These are phyloP conservation scores for Beauveria medogensis DNA, from an alignment of 2,329 filamentous ascomycete species.

Conservation along the genomic window DNA sequence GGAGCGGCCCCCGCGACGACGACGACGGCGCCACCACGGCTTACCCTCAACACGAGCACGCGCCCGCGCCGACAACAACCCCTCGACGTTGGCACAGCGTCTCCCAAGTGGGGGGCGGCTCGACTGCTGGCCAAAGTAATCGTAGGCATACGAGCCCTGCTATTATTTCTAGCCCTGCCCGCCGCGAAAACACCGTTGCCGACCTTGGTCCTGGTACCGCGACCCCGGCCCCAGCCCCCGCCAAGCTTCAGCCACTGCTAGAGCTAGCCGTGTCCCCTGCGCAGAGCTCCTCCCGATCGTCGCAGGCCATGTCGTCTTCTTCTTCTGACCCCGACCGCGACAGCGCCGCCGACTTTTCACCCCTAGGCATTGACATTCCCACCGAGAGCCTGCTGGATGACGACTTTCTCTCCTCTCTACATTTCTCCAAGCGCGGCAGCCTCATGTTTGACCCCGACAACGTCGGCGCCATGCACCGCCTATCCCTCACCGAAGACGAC, in stretches of 20 bases:
- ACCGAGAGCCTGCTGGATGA: slow-evolving; percentile 49
- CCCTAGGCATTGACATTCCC: slow-evolving; percentile 49
- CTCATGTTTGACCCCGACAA: slow-evolving; percentile 50
- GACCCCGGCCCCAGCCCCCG: slow-evolving; percentile 8
- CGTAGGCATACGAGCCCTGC: not conserved
- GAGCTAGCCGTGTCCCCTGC: not conserved
- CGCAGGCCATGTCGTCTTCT: slow-evolving; percentile 19
- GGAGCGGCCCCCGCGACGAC: not conserved
- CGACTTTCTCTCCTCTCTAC: slow-evolving; percentile 46
- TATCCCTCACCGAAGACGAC: slow-evolving; percentile 14
- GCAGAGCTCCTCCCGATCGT: slow-evolving; percentile 14
- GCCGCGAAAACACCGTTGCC: not conserved
- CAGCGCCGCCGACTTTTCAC: not conserved
- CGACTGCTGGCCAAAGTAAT: not conserved
- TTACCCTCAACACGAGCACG: not conserved
- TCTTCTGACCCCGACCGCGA: slow-evolving; percentile 17
- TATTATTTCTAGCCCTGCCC: not conserved
- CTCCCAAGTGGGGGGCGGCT: not conserved
- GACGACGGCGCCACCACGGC: not conserved
- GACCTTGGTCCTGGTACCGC: not conserved
- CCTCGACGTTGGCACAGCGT: not conserved
- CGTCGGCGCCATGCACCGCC: slow-evolving; percentile 16
- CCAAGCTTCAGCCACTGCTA: not conserved
- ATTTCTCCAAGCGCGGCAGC: slow-evolving; percentile 57
- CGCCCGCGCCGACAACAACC: not conserved